Evolutionary conservation across 768 basidiomycete genomes (phyloP), one percentile per base, ranked within the genome.

Genomic region (Leccinum fibrillosum): DNA sequence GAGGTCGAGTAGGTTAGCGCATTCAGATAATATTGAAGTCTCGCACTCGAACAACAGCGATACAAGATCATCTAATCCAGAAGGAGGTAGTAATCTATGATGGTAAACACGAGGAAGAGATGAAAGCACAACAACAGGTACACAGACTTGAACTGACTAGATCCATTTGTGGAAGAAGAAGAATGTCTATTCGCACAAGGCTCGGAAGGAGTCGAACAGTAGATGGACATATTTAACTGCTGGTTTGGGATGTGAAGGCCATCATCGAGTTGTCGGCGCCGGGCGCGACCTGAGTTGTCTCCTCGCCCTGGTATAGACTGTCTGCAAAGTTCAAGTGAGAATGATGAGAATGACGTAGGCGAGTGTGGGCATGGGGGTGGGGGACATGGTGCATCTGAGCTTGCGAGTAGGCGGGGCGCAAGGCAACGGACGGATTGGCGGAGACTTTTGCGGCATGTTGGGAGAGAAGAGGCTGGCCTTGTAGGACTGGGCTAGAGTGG

Each of bases 311-410:
- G 55, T 79, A 77, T 56, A 76, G 67, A 23, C 65, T 61, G 54
- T 76, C 75, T n/a, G 76, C 64, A 57, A 80, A 80, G 64, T 76
- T 77, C 44, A 85, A 61, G 58, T 80, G 77, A 3, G 82, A 79
- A 64, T 86, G 85, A 61, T 80, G 77, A 3, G 82, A 79, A 64
- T 86, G 85, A 61, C 86, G 89, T 61, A 88, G 86, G 34, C 87
- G 81, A 0, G 88, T 85, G 64, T 90, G 88, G 0, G 88, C 86
- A 57, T 90, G 89, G 2, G 89, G 87, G 62, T 90, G 89, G 2
- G 89, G 86, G 48, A 90, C 86, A 62, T 90, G 89, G 64, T 90
- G 89, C 86, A 91, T 88, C 66, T 82, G 86, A 23, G 78, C 67
- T 5, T 77, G 68, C 13, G 81, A 72, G 67, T 86, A 89, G 17